These are phyloP conservation scores for Inga oerstediana DNA, from an alignment of 306 rosid genomes.

Conservation along the genomic window DNA sequence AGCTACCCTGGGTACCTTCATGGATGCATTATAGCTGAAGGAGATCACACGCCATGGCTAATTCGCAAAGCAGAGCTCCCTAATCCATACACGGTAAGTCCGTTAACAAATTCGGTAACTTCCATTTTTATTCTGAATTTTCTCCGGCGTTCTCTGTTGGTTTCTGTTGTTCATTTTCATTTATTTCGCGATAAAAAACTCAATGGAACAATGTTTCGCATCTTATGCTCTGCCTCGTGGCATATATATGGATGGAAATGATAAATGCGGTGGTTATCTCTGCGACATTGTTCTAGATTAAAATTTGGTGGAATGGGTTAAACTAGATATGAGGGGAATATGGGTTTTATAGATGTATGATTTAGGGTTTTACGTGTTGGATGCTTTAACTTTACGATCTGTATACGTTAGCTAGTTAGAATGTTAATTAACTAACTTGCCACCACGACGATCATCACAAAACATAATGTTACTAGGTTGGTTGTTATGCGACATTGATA, in stretches of 20 bases:
- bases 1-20: not conserved
- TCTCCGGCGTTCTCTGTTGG: not conserved
- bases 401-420: not conserved
- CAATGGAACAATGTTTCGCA: not conserved
- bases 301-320: conserved; percentile 9
- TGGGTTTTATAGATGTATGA: not conserved
- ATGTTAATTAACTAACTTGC: not conserved
- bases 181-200: not conserved
- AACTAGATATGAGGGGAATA: not conserved
- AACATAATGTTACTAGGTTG: not conserved
- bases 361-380: conserved; percentile 13
- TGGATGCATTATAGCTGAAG: not conserved
- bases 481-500: not conserved
- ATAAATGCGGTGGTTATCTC: conserved; percentile 15
- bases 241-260: not conserved
- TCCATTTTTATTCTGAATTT: not conserved
- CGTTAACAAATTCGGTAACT: not conserved
- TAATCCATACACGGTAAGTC: not conserved
- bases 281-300: not conserved
- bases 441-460: not conserved
- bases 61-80: not conserved
- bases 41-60: not conserved
- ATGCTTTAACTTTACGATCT: conserved; percentile 10
- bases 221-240: not conserved
- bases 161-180: not conserved